These are phyloP conservation scores for Dioszegia crocea DNA, from an alignment of 768 basidiomycete species.

Conservation along the genomic window DNA sequence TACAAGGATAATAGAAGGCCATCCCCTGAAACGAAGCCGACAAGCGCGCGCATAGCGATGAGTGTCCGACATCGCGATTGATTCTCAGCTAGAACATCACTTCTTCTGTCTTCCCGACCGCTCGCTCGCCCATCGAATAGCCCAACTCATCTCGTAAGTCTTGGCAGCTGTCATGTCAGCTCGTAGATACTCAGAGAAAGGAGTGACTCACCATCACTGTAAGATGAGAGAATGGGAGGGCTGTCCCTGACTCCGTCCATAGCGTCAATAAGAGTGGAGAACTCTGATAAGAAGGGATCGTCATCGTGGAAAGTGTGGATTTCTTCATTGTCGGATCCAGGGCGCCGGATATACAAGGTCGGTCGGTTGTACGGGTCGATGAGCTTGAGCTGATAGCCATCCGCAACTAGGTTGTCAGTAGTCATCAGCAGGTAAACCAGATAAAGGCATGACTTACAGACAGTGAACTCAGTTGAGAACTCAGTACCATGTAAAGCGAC, in stretches of 20 bases:
- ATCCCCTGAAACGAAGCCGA: too few species aligned
- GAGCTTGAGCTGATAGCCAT: neutral
- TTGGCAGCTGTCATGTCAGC: neutral
- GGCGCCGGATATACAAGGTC: slow-evolving; percentile 69
- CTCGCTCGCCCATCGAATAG: neutral
- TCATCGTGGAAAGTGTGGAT: slow-evolving; percentile 43
- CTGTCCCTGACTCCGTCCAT: slow-evolving; percentile 59
- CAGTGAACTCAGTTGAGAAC: slow-evolving; percentile 91
- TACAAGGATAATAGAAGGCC: too few species aligned
- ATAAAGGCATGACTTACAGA: too few species aligned
- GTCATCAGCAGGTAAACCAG: slow-evolving; percentile 74
- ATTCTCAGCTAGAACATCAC: too few species aligned
- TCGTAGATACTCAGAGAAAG: neutral
- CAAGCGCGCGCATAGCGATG: too few species aligned
- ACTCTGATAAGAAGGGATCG: slow-evolving; percentile 68
- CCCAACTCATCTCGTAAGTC: neutral
- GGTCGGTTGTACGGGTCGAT: slow-evolving; percentile 89
- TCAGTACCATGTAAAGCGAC: slow-evolving; percentile 85
- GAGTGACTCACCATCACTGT: neutral
- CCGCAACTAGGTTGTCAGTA: slow-evolving; percentile 54
- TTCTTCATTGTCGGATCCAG: slow-evolving; percentile 51
- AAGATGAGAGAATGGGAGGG: neutral
- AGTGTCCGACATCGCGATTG: too few species aligned
- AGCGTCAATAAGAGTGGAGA: slow-evolving; percentile 80
- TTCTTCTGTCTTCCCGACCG: too few species aligned